Conservation (phyloP, 139 green algal species). For the Eudorina sp. region DNA sequence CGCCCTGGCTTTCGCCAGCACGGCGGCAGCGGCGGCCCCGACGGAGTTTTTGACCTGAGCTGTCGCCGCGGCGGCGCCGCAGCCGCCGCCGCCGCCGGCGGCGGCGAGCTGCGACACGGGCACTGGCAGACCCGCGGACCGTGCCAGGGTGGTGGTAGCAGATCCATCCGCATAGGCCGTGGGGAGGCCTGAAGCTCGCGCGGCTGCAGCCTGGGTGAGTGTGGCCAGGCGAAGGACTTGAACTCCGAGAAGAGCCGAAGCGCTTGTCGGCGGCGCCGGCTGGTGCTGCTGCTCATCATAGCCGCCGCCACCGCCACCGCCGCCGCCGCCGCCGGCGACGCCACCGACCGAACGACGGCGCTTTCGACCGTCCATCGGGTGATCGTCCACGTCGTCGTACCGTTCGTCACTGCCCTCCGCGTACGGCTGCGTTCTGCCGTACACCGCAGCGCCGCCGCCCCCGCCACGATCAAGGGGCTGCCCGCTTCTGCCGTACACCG, state of each 20-base stretch:
- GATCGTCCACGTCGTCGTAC: background rate
- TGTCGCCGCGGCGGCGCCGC: no score
- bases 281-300: no score
- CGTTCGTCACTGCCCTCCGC: constrained; percentile 36
- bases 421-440: constrained; percentile 16
- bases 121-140: background rate
- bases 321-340: background rate
- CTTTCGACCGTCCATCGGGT: background rate
- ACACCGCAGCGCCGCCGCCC: no score
- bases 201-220: no score
- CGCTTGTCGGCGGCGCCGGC: background rate
- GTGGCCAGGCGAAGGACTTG: background rate
- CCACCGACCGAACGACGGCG: background rate
- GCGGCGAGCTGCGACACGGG: background rate
- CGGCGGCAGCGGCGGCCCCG: constrained; percentile 4
- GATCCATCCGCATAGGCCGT: no score
- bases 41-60: no score
- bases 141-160: no score
- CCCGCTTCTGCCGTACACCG: no score
- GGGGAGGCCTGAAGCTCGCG: no score
- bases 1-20: background rate
- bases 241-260: background rate
- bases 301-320: background rate
- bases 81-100: background rate
- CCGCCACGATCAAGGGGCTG: no score